phyloP scores from a whole-genome alignment of 164 flowering plant species.

The Litsea cubeba region DNA sequence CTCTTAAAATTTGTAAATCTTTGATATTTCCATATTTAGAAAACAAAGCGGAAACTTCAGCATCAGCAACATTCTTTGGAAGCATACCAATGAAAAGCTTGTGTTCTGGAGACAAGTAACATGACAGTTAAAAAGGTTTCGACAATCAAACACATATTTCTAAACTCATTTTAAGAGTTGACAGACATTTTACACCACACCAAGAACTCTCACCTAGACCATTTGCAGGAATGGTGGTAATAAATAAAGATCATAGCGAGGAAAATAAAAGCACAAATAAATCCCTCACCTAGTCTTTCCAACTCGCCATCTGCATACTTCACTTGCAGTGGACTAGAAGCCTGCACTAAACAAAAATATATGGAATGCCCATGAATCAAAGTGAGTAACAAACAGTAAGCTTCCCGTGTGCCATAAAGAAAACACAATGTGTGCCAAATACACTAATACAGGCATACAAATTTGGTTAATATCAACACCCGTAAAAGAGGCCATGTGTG shows the following conservation, averaged over 20 bases:
- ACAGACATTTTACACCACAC: neutral
- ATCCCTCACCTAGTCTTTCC: slow-evolving; percentile 83
- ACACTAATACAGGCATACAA: too few relatives aligned
- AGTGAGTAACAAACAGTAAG: neutral
- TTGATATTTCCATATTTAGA: slow-evolving; percentile 78
- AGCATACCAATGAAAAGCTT: slow-evolving; percentile 99
- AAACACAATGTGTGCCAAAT: neutral
- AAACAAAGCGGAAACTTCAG: slow-evolving; percentile 72
- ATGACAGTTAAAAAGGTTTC: slow-evolving; percentile 4
- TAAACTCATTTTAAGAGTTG: neutral
- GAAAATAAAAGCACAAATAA: neutral
- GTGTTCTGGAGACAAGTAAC: slow-evolving; percentile 52
- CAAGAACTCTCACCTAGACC: neutral
- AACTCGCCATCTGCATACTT: slow-evolving; percentile 99
- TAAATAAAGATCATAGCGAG: neutral
- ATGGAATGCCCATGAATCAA: neutral
- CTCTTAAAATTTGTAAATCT: slow-evolving; percentile 88
- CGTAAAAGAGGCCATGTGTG: neutral
- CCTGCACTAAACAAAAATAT: slow-evolving; percentile 50
- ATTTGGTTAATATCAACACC: neutral
- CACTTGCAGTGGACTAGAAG: slow-evolving; percentile 98
- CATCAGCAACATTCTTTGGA: slow-evolving; percentile 88
- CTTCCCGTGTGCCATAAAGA: neutral
- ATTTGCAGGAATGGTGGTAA: neutral
- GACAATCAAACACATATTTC: neutral